A percentile compares a stretch with the other conserved stretches of the same genome.
These are phyloP conservation scores for Allium cepa DNA, from an alignment of 106 monocot genomes.

Conservation along the genomic window DNA sequence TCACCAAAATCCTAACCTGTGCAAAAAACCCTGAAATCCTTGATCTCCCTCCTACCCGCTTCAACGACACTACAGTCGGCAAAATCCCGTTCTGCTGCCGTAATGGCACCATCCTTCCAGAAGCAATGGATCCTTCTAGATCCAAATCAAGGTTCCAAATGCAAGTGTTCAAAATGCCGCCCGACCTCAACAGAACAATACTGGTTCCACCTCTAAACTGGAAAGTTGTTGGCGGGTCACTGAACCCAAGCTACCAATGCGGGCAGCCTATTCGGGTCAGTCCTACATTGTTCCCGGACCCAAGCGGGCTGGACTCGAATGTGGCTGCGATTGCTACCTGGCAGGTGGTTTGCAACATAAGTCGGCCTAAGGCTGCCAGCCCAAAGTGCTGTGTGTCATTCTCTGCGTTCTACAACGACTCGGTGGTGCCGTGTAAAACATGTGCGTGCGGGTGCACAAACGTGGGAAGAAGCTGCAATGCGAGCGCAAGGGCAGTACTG, in stretches of 20 bases:
- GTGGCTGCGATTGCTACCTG: slow-evolving; percentile 53
- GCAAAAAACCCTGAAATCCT: slow-evolving; percentile 41
- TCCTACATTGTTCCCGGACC: slow-evolving; percentile 54
- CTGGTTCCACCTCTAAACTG: slow-evolving; percentile 58
- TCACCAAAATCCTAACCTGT: slow-evolving; percentile 67
- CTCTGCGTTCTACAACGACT: slow-evolving; percentile 80
- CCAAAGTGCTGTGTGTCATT: slow-evolving; percentile 86
- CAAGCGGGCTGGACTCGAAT: slow-evolving; percentile 48
- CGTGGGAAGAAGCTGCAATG: slow-evolving; percentile 28
- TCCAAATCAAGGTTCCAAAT: slow-evolving; percentile 74
- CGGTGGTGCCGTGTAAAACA: slow-evolving; percentile 71
- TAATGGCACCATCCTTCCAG: slow-evolving; percentile 81
- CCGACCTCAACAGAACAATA: slow-evolving; percentile 66
- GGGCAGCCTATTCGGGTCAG: slow-evolving; percentile 48
- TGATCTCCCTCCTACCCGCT: slow-evolving; percentile 42
- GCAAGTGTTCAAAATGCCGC: slow-evolving; percentile 96
- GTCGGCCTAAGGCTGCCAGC: slow-evolving; percentile 15
- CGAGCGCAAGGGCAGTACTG: slow-evolving; percentile 38
- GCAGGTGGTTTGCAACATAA: slow-evolving; percentile 78
- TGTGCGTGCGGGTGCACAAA: slow-evolving; percentile 70
- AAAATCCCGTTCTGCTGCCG: slow-evolving; percentile 72
- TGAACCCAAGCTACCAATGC: slow-evolving; percentile 77
- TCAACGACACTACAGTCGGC: slow-evolving; percentile 54
- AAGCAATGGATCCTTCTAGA: slow-evolving; percentile 49
- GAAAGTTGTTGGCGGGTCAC: slow-evolving; percentile 41